phyloP scores from a whole-genome alignment of 2,329 filamentous ascomycete genomes.

The Penicillium sp. region DNA sequence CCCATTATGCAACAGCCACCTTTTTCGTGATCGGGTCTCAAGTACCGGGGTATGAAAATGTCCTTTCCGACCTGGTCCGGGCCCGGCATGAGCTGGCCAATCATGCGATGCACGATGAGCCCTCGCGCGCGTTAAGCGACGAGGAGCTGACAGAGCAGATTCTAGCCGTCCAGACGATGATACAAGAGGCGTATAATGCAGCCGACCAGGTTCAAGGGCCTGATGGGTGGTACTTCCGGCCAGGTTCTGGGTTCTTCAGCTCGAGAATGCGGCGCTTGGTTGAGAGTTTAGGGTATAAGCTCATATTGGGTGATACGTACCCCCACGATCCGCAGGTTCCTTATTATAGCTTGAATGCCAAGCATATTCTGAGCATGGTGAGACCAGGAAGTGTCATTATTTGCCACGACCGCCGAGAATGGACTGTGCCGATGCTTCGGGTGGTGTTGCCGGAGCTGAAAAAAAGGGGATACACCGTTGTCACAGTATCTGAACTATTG shows the following conservation, averaged over 20 bases:
- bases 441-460: constrained; percentile 71
- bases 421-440: constrained; percentile 77
- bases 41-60: constrained; percentile 57
- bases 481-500: constrained; percentile 70
- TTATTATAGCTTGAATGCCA: constrained; percentile 68
- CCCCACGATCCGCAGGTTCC: constrained; percentile 87
- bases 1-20: constrained; percentile 70
- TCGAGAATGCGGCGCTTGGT: constrained; percentile 65
- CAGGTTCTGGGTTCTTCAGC: constrained; percentile 82
- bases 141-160: constrained; percentile 65
- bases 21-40: constrained; percentile 89
- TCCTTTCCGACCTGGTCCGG: constrained; percentile 59
- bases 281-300: constrained; percentile 62
- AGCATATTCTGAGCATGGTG: constrained; percentile 78
- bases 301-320: constrained; percentile 83
- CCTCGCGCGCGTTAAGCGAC: constrained; percentile 62
- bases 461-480: constrained; percentile 67
- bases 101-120: constrained; percentile 86
- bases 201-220: constrained; percentile 36
- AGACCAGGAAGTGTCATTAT: constrained; percentile 77
- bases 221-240: constrained; percentile 70
- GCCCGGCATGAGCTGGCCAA: constrained; percentile 75
- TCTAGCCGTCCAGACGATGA: constrained; percentile 60
- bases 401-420: constrained; percentile 80
- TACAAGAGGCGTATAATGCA: constrained; percentile 57